phyloP scores from a whole-genome alignment of 2,329 filamentous ascomycete species.

The Botrytis deweyae region DNA sequence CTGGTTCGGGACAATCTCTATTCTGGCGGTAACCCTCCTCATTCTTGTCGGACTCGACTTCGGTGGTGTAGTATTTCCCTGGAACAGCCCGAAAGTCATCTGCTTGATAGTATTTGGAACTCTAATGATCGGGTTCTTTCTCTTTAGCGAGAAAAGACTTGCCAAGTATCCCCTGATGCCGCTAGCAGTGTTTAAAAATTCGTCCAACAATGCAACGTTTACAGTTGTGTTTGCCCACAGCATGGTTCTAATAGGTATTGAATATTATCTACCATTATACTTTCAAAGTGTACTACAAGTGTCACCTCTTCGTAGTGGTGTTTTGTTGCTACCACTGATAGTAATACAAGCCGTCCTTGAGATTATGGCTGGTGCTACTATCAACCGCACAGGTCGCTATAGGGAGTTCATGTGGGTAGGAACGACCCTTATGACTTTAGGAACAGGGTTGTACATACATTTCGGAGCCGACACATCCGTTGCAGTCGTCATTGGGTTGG shows the following conservation, averaged over 20 bases:
- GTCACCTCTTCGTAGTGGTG: conserved; percentile 67
- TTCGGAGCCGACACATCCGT: conserved; percentile 42
- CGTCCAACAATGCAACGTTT: conserved; percentile 50
- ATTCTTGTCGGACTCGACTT: conserved; percentile 81
- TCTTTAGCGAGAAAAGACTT: conserved; percentile 66
- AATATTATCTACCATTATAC: conserved; percentile 56
- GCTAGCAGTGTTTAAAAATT: conserved; percentile 64
- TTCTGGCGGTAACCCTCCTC: conserved; percentile 78
- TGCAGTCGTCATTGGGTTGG: conserved; percentile 46
- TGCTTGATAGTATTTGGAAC: conserved; percentile 75
- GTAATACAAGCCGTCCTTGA: conserved; percentile 63
- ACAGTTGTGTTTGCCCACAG: conserved; percentile 24
- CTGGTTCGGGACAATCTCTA: conserved; percentile 56
- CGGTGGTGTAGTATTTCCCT: conserved; percentile 68
- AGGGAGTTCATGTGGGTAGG: conserved; percentile 48
- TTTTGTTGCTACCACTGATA: conserved; percentile 70
- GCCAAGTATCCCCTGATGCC: conserved; percentile 79
- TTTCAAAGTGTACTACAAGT: conserved; percentile 75
- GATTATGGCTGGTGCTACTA: conserved; percentile 62
- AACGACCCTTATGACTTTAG: conserved; percentile 44
- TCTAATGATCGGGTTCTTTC: conserved; percentile 54
- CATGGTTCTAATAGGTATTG: conserved; percentile 61
- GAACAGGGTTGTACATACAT: conserved; percentile 46
- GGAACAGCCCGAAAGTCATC: conserved; percentile 72
- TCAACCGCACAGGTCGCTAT: conserved; percentile 54